A percentile compares a stretch with the other conserved stretches of the same genome.
Conservation (phyloP, 2,329 filamentous ascomycete species). For the Nigrograna mackinnonii region DNA sequence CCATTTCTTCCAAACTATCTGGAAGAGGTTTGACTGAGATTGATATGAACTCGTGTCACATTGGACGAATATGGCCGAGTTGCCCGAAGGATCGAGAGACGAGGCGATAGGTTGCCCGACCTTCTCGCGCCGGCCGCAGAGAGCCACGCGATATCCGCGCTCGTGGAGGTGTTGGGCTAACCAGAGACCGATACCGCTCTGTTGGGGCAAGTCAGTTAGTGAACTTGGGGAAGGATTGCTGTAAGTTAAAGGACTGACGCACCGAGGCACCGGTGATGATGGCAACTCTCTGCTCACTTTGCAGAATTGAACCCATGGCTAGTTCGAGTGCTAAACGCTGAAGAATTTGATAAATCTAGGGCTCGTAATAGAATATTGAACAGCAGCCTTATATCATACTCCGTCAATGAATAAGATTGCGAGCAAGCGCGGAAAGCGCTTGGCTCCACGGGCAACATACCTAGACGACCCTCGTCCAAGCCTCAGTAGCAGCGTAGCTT, state of each 20-base stretch:
- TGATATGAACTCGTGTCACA: conserved; percentile 53
- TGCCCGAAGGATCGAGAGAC: conserved; percentile 17
- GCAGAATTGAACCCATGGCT: conserved; percentile 1
- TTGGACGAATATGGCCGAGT: conserved; percentile 47
- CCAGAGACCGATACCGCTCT: conserved; percentile 55
- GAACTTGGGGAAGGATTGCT: neutral
- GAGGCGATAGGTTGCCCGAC: conserved; percentile 32
- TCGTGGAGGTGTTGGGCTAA: conserved; percentile 42
- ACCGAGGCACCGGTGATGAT: conserved; percentile 48
- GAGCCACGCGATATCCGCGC: conserved; percentile 41
- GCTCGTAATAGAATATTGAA: neutral
- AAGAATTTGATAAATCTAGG: neutral
- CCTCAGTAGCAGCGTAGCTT: too few relatives aligned
- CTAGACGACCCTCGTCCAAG: neutral
- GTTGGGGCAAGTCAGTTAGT: conserved; percentile 5
- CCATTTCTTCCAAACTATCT: conserved; percentile 46
- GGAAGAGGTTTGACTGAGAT: conserved; percentile 49
- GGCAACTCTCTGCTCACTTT: conserved; percentile 32
- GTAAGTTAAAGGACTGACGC: conserved; percentile 18
- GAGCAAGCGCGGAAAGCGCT: neutral
- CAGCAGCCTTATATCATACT: neutral
- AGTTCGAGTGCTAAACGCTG: neutral
- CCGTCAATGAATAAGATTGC: neutral
- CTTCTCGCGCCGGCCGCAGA: conserved; percentile 45
- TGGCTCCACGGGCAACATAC: neutral